Percentiles rank a stretch among this genome's conserved stretches.
These are phyloP conservation scores for Marasmius tenuissimus DNA, from an alignment of 1,284 basidiomycete species.

Conservation along the genomic window DNA sequence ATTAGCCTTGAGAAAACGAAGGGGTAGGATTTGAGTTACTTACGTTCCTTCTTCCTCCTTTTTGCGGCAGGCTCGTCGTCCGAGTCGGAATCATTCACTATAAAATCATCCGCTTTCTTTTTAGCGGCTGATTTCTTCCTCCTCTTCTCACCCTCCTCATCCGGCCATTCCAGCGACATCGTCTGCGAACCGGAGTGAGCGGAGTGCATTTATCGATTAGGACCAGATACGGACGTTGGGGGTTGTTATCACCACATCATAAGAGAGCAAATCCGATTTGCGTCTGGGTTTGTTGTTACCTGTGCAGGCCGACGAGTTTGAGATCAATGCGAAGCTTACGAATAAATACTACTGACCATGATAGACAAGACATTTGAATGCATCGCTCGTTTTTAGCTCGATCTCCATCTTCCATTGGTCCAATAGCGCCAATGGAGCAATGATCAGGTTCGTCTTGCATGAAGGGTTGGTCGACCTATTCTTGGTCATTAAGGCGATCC, in stretches of 20 bases:
- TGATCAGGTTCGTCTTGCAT: constrained; percentile 54
- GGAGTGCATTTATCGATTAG: not conserved
- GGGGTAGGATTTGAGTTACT: constrained; percentile 2
- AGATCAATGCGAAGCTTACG: not conserved
- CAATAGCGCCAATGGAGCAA: constrained; percentile 55
- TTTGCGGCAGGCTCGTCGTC: constrained; percentile 27
- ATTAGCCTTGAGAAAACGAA: not conserved
- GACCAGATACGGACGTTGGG: constrained; percentile 37
- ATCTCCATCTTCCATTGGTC: constrained; percentile 63
- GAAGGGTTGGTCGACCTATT: constrained; percentile 42
- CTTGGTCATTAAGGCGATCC: constrained; percentile 47
- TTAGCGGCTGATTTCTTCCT: constrained; percentile 37
- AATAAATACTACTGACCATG: constrained; percentile 37
- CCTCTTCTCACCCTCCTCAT: constrained; percentile 44
- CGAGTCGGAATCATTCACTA: constrained; percentile 37
- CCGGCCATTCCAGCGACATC: constrained; percentile 56
- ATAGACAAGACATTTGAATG: constrained; percentile 50
- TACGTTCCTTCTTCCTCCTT: constrained; percentile 34
- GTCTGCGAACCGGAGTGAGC: constrained; percentile 35
- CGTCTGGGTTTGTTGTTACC: constrained; percentile 43
- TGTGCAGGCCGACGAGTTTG: constrained; percentile 14
- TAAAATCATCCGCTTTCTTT: constrained; percentile 36
- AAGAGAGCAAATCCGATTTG: constrained; percentile 42
- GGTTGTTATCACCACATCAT: constrained; percentile 61
- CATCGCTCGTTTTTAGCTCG: constrained; percentile 49